Base-by-base conservation (phyloP, 2,329 filamentous ascomycete genomes). In the Botryosphaeria dothidea region DNA sequence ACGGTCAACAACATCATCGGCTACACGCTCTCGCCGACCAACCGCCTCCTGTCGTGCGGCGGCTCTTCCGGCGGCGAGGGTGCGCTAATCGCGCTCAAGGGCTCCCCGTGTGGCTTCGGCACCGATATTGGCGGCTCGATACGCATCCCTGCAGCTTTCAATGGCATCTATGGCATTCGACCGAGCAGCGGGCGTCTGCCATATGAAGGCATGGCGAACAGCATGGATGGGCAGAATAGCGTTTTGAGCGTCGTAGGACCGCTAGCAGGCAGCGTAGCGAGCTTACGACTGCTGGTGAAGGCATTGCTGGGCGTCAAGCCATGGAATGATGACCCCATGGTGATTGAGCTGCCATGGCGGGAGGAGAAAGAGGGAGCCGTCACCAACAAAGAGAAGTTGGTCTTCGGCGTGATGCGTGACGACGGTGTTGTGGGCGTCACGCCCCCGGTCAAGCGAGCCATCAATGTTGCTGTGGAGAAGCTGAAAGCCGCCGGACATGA, bases 321-420 rank as follows among this genome's bases (percentile, higher is more conserved):
- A 0, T 92, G 90, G 90, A 75, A 86, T 1, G 77, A 85, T 67
- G 90, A 92, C 72, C 89, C 90, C 0, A 77, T 88, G 0, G 87
- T 89, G 0, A 76, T 87, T 45, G 86, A 90, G 21, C 79, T 92
- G 0, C 89, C 89, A 0, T 92, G 88, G 84, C 75, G 83, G 25
- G 80, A 84, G 3, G 70, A 75, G 15, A 73, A 79, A 31, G 71
- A 77, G 34, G 62, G 63, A 4, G 34, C 11, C 0, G 87, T 88
- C 0, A 88, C 88, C 25, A 79, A 84, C 1, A 70, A 74, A 9
- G 73, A 78, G 34, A 75, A 73, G 46, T 66, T 80, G 0, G 68
- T 61, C 4, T 76, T 80, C 29, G 78, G 72, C 2, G 46, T 65
- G 7, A 17, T 65, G 1, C 17, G 48, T 17, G 49, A 65, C 36